Conservation (phyloP, 352 stramenopile species). For the Pythium coloratum region DNA sequence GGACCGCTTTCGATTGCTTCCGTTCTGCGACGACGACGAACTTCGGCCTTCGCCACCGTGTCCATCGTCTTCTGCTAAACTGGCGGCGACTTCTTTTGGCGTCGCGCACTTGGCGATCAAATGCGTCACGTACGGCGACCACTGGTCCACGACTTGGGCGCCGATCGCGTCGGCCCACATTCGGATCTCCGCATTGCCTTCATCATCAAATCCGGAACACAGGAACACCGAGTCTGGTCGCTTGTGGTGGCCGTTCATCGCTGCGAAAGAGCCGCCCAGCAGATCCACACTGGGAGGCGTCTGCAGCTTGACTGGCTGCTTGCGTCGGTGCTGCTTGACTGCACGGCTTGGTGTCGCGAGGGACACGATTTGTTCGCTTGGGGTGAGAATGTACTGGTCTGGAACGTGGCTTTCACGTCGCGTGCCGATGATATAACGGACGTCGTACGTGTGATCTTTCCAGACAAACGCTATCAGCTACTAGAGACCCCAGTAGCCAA, state of each 20-base stretch:
- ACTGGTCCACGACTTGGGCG: slow-evolving; percentile 34
- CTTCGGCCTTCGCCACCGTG: background rate
- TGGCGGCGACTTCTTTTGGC: slow-evolving; percentile 33
- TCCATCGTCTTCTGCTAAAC: slow-evolving; percentile 23
- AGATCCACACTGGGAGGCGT: slow-evolving; percentile 32
- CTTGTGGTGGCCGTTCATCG: background rate
- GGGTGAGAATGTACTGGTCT: slow-evolving; percentile 30
- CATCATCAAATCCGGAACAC: slow-evolving; percentile 30
- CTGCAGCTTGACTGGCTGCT: slow-evolving; percentile 14
- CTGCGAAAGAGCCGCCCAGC: background rate
- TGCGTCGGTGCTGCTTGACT: slow-evolving; percentile 30
- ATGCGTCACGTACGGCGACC: slow-evolving; percentile 63
- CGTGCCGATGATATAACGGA: slow-evolving; percentile 40
- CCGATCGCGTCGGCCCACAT: slow-evolving; percentile 21
- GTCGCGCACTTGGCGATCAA: slow-evolving; percentile 80
- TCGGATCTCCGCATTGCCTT: slow-evolving; percentile 23
- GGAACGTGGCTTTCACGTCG: slow-evolving; percentile 25
- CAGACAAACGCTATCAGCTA: background rate
- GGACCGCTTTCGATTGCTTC: slow-evolving; percentile 38
- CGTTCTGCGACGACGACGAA: background rate
- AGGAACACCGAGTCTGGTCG: slow-evolving; percentile 34
- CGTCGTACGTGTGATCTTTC: slow-evolving; percentile 36
- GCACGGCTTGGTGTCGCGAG: slow-evolving; percentile 21
- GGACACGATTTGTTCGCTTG: slow-evolving; percentile 26
- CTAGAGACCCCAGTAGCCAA: background rate